phyloP scores from a whole-genome alignment of 192 early-diverging fungal genomes.

The Rhizoclosmatium globosum region DNA sequence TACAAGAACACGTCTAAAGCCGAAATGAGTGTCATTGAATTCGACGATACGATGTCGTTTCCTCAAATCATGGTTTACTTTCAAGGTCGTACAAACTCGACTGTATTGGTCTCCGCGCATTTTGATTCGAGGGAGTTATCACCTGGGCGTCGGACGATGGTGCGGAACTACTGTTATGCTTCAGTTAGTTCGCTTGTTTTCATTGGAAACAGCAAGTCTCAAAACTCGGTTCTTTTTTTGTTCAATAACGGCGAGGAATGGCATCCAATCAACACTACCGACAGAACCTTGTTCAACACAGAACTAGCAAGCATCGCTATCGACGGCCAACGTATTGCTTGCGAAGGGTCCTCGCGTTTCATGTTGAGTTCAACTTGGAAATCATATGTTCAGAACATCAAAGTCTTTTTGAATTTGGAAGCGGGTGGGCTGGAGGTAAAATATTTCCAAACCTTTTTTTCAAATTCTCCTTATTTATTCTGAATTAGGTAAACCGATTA shows the following conservation, averaged over 20 bases:
- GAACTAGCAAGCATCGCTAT: background rate
- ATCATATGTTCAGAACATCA: background rate
- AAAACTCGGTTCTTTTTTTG: background rate
- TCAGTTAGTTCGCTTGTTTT: background rate
- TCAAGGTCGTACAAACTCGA: background rate
- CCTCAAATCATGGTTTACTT: slow-evolving; percentile 1
- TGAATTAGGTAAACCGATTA: background rate
- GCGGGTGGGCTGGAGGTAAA: background rate
- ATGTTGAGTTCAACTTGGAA: background rate
- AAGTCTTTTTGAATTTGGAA: slow-evolving; percentile 2
- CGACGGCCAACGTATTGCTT: background rate
- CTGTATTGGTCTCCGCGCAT: background rate
- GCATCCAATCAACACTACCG: background rate
- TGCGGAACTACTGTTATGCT: background rate
- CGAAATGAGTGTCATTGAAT: background rate
- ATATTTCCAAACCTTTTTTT: no score
- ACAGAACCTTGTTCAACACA: background rate
- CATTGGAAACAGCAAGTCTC: background rate
- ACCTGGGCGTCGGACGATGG: background rate
- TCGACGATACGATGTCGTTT: background rate
- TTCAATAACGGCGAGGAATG: background rate
- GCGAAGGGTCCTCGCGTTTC: background rate
- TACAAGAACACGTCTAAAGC: background rate
- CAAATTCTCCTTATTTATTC: no score
- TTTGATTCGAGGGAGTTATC: background rate